Conservation (phyloP, 306 rosid species). For the Sicyos edulis region DNA sequence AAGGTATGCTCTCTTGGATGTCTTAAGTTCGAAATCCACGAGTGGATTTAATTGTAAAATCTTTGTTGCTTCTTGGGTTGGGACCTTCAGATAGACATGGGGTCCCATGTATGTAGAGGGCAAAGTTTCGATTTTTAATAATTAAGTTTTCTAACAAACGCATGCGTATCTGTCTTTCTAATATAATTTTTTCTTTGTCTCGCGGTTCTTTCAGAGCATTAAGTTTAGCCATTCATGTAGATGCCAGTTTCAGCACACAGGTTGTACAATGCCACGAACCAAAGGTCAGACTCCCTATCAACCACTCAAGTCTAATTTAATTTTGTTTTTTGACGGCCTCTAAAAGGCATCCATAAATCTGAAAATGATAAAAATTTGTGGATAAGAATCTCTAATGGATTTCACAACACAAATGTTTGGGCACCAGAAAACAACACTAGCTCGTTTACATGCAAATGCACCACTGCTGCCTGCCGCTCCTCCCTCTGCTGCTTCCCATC, state of each 20-base stretch:
- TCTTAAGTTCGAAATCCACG: too few species aligned
- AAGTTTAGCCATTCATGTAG: conserved; percentile 56
- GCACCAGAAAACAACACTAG: conserved; percentile 25
- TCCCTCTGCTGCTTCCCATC: conserved; percentile 7
- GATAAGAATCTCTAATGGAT: conserved; percentile 60
- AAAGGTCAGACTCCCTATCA: background rate
- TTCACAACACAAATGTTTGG: conserved; percentile 45
- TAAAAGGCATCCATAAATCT: conserved; percentile 44
- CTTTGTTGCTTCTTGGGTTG: too few species aligned
- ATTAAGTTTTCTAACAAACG: background rate
- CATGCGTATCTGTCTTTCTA: background rate
- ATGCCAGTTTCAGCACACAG: background rate
- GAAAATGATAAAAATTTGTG: conserved; percentile 53
- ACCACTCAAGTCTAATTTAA: too few species aligned
- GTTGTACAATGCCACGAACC: background rate
- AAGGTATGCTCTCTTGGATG: too few species aligned
- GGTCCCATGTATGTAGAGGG: too few species aligned
- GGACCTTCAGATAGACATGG: too few species aligned
- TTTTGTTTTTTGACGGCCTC: conserved; percentile 28
- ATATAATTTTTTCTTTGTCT: conserved; percentile 20
- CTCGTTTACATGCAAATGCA: conserved; percentile 22
- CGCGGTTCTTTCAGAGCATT: conserved; percentile 48
- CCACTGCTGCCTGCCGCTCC: background rate
- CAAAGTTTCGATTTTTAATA: too few species aligned
- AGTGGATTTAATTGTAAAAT: too few species aligned